phyloP scores from a whole-genome alignment of 192 early-diverging fungal species.

The Linnemannia hyalina region DNA sequence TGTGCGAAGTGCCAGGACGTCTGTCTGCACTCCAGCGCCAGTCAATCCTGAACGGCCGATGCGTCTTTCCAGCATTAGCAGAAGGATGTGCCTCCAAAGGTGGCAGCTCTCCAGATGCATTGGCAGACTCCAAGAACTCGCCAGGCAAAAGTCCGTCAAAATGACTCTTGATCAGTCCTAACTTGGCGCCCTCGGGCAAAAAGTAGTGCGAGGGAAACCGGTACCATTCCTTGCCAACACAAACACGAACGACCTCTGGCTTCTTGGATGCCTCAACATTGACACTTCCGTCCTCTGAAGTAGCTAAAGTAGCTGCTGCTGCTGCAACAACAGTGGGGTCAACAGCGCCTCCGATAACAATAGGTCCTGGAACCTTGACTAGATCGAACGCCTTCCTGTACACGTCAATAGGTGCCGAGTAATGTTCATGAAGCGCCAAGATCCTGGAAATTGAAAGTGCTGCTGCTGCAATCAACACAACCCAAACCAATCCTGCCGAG shows the following conservation, averaged over 20 bases:
- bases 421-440: conserved; percentile 75
- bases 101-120: conserved; percentile 16
- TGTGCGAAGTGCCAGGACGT: conserved; percentile 36
- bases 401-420: conserved; percentile 81
- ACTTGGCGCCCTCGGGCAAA: conserved; percentile 76
- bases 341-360: conserved; percentile 40
- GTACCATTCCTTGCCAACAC: conserved; percentile 97
- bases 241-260: conserved; percentile 66
- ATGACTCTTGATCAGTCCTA: conserved; percentile 77
- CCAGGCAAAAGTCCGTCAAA: conserved; percentile 90
- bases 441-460: conserved; percentile 78
- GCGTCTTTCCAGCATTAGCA: conserved; percentile 27
- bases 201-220: conserved; percentile 94
- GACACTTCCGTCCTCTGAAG: neutral
- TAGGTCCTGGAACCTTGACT: conserved; percentile 29
- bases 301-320: neutral
- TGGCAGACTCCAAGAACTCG: conserved; percentile 70
- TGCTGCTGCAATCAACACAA: conserved; percentile 59
- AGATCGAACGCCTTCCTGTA: conserved; percentile 61
- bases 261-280: neutral
- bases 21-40: conserved; percentile 54
- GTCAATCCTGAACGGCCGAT: conserved; percentile 30
- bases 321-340: conserved; percentile 14
- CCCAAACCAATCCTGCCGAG: conserved; percentile 50
- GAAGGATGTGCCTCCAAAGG: conserved; percentile 14